A percentile compares a stretch with the other conserved stretches of the same genome.
phyloP scores from a whole-genome alignment of 2,329 filamentous ascomycete genomes.

The Macrophomina pseudophaseolina region DNA sequence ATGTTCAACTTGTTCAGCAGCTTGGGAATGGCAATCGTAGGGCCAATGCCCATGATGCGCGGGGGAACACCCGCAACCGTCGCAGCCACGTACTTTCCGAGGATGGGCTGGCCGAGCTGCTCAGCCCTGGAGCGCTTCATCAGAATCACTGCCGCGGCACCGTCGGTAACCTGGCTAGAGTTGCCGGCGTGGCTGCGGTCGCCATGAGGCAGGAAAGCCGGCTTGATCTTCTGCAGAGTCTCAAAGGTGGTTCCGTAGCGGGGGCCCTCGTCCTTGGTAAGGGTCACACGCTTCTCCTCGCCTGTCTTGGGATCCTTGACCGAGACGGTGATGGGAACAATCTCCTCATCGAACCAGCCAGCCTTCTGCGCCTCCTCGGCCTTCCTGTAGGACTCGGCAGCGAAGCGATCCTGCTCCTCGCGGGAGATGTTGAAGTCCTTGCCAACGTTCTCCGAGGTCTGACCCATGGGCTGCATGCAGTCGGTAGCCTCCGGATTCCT shows the following conservation, averaged over 20 bases:
- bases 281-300: slow-evolving; percentile 74
- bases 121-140: slow-evolving; percentile 94
- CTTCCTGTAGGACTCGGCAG: slow-evolving; percentile 83
- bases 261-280: slow-evolving; percentile 89
- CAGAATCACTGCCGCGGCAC: slow-evolving; percentile 83
- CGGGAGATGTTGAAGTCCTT: slow-evolving; percentile 85
- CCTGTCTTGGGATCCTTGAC: slow-evolving; percentile 85
- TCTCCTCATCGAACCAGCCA: slow-evolving; percentile 93
- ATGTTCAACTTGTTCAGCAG: slow-evolving; percentile 81
- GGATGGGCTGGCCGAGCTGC: slow-evolving; percentile 84
- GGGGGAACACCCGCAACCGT: slow-evolving; percentile 90
- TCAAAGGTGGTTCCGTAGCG: slow-evolving; percentile 88
- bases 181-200: slow-evolving; percentile 89
- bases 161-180: slow-evolving; percentile 92
- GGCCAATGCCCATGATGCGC: slow-evolving; percentile 95
- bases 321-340: slow-evolving; percentile 81
- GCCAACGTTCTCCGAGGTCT: slow-evolving; percentile 95
- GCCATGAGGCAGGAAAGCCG: slow-evolving; percentile 90
- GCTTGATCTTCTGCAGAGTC: slow-evolving; percentile 79
- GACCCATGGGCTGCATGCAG: slow-evolving; percentile 95
- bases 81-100: slow-evolving; percentile 92
- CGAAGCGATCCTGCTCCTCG: slow-evolving; percentile 81
- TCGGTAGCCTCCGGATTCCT: slow-evolving; percentile 77
- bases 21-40: slow-evolving; percentile 75
- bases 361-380: slow-evolving; percentile 90